Evolutionary conservation across 192 early-diverging fungal species (phyloP).

Genomic region (Podila minutissima): DNA sequence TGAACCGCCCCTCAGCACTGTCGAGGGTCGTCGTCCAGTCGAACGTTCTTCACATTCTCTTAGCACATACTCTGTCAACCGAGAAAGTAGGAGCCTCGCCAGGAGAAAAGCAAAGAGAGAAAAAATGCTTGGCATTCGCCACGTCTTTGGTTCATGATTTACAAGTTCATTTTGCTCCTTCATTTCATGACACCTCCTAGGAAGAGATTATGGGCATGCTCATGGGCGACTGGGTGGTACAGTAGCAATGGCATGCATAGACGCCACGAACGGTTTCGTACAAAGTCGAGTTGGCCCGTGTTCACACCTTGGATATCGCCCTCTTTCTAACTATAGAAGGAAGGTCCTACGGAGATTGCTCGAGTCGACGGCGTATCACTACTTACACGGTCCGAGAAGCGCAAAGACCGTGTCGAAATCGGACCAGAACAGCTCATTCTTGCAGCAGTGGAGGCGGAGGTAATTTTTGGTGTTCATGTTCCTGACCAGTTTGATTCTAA

Average conservation of each 20-base stretch:
- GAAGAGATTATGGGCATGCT: slow-evolving; percentile 67
- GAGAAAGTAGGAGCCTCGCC: slow-evolving; percentile 52
- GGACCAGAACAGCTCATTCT: slow-evolving; percentile 59
- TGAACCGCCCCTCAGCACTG: slow-evolving; percentile 37
- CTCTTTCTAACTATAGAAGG: slow-evolving; percentile 5
- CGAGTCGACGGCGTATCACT: slow-evolving; percentile 54
- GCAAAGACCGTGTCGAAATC: slow-evolving; percentile 64
- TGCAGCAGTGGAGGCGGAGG: slow-evolving; percentile 60
- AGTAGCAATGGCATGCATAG: no score
- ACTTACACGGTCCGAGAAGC: slow-evolving; percentile 59
- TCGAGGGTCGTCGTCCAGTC: slow-evolving; percentile 53
- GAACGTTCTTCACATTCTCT: slow-evolving; percentile 55
- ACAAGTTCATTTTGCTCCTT: no score
- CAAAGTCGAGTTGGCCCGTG: no score
- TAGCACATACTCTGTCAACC: slow-evolving; percentile 58
- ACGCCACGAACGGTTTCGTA: no score
- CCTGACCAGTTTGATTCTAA: not conserved
- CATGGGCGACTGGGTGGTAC: slow-evolving; percentile 62
- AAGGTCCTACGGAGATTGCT: slow-evolving; percentile 45
- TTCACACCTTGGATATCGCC: no score
- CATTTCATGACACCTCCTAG: slow-evolving; percentile 18
- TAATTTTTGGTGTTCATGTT: slow-evolving; percentile 13
- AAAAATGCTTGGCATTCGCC: no score
- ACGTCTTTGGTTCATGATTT: no score
- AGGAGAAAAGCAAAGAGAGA: not conserved